Conservation (phyloP, 2,329 filamentous ascomycete species). For the Boeremia exigua region DNA sequence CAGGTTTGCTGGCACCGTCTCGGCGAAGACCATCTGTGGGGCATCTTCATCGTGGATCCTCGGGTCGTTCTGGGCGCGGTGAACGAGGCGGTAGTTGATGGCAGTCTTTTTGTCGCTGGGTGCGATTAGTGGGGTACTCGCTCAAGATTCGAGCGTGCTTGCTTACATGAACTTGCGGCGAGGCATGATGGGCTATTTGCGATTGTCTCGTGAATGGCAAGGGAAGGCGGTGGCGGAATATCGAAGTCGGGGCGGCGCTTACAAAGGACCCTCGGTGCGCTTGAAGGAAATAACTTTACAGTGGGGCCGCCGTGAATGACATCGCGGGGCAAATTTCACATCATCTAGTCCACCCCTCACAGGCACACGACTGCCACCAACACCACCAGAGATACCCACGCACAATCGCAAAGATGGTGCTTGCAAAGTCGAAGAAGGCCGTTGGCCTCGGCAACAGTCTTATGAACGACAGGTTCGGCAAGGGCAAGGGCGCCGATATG, state of each 20-base stretch:
- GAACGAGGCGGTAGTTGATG: conserved; percentile 90
- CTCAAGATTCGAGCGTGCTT: neutral
- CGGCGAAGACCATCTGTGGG: conserved; percentile 89
- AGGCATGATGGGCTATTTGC: conserved; percentile 66
- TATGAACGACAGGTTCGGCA: conserved; percentile 98
- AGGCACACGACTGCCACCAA: conserved; percentile 21
- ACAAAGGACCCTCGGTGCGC: conserved; percentile 32
- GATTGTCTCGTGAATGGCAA: neutral
- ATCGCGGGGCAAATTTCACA: conserved; percentile 35
- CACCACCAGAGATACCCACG: conserved; percentile 21
- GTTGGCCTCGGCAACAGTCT: conserved; percentile 95
- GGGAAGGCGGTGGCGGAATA: conserved; percentile 11
- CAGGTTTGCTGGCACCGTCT: conserved; percentile 54
- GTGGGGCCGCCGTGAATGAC: conserved; percentile 64
- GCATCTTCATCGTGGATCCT: conserved; percentile 91
- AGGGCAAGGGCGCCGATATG: conserved; percentile 83
- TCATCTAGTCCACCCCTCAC: conserved; percentile 25
- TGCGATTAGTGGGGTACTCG: conserved; percentile 39
- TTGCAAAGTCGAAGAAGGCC: conserved; percentile 92
- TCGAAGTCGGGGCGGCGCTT: conserved; percentile 39
- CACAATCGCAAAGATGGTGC: conserved; percentile 62
- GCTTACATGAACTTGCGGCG: conserved; percentile 75
- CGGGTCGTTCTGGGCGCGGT: conserved; percentile 96
- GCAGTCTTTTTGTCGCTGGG: conserved; percentile 85
- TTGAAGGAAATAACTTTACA: conserved; percentile 60